Conservation (phyloP, 2,329 filamentous ascomycete genomes). For the Amauroascus niger region DNA sequence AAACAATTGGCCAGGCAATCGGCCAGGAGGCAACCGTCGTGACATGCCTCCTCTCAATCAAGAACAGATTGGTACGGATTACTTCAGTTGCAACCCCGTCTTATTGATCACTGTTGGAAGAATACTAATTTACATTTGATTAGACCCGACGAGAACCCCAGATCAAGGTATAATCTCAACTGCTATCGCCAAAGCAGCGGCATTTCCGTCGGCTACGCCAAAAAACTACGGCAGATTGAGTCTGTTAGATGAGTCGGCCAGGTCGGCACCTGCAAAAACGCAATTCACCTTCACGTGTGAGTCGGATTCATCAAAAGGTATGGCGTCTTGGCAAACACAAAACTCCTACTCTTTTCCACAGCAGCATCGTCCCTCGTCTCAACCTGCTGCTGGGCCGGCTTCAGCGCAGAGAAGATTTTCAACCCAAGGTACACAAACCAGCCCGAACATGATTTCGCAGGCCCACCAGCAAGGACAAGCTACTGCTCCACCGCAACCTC, state of each 20-base stretch:
- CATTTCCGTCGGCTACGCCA: constrained; percentile 48
- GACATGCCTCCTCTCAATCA: constrained; percentile 21
- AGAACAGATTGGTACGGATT: constrained; percentile 16
- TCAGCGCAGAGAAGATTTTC: constrained; percentile 36
- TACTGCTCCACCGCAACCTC: constrained; percentile 18
- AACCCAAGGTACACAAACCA: constrained; percentile 49
- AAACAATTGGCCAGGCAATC: constrained; percentile 45
- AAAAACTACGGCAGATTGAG: constrained; percentile 69
- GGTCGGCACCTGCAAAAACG: constrained; percentile 59
- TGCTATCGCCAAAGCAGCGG: constrained; percentile 81
- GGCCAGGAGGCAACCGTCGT: constrained; percentile 40
- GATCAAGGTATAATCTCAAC: constrained; percentile 80
- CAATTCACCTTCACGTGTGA: constrained; percentile 97
- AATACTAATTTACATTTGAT: constrained; percentile 18
- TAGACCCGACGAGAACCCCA: constrained; percentile 30
- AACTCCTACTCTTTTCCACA: constrained; percentile 35
- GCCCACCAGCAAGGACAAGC: constrained; percentile 27
- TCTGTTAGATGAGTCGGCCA: constrained; percentile 59
- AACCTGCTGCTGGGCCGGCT: constrained; percentile 27
- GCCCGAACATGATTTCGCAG: constrained; percentile 38
- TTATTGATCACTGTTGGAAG: neutral
- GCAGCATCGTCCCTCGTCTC: constrained; percentile 26
- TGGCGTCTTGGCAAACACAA: constrained; percentile 59
- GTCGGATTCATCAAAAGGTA: constrained; percentile 70
- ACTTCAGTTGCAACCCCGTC: constrained; percentile 6